phyloP scores from a whole-genome alignment of 2,329 filamentous ascomycete species.

The Biscogniauxia marginata region DNA sequence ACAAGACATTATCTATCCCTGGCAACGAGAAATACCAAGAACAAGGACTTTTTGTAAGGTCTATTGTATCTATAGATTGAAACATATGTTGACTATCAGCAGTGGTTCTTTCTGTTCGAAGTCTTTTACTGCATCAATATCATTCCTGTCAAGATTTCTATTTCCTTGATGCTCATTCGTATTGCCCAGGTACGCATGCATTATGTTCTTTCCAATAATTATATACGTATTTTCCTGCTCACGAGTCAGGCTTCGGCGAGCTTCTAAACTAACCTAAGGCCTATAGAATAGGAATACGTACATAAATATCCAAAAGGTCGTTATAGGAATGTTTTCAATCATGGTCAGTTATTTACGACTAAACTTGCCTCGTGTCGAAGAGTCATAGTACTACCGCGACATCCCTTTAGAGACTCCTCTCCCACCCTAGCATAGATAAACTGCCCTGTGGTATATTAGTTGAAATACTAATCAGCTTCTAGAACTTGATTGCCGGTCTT shows the following conservation, averaged over 20 bases:
- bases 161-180: conserved; percentile 15
- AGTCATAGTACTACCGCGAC: too few species aligned
- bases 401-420: neutral
- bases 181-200: conserved; percentile 9
- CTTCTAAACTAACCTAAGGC: neutral
- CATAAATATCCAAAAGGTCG: conserved; percentile 10
- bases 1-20: conserved; percentile 1
- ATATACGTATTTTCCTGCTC: too few species aligned
- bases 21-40: conserved; percentile 13
- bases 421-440: too few species aligned
- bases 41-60: conserved; percentile 12
- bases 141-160: conserved; percentile 18
- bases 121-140: conserved; percentile 21
- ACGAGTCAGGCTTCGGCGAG: too few species aligned
- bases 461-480: too few species aligned
- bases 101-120: conserved; percentile 23
- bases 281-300: conserved; percentile 8
- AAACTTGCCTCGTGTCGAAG: too few species aligned
- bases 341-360: conserved; percentile 12
- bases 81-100: neutral
- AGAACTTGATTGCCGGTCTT: conserved; percentile 15
- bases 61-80: neutral
- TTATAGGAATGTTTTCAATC: conserved; percentile 16
- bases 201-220: too few species aligned
- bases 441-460: too few species aligned